Percentiles rank a stretch among this genome's conserved stretches.
These are phyloP conservation scores for Hansenula sp. DNA, from an alignment of 1,139 yeast genomes.

Conservation along the genomic window DNA sequence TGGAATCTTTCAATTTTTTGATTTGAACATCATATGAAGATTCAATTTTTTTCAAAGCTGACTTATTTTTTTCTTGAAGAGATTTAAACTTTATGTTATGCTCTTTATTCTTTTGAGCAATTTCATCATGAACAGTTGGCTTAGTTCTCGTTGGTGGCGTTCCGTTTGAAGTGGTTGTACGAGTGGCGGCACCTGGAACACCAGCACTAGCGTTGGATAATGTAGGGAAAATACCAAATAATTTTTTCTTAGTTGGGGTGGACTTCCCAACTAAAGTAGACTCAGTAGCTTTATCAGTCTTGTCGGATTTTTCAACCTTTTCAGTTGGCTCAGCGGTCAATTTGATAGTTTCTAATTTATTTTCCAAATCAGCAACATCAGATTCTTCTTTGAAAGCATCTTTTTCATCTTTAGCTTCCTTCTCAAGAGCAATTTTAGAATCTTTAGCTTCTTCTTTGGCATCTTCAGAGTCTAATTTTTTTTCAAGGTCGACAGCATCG, in stretches of 20 bases:
- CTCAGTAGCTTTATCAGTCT: not conserved
- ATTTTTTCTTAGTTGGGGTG: conserved; percentile 5
- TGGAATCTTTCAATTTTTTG: conserved; percentile 15
- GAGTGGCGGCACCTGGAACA: not conserved
- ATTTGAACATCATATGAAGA: conserved; percentile 17
- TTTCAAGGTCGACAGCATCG: not conserved
- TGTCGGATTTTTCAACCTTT: not conserved
- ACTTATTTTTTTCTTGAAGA: conserved; percentile 13
- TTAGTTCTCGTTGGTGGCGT: conserved; percentile 4
- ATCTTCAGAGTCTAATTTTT: not conserved
- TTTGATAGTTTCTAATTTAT: not conserved
- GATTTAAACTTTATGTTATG: conserved; percentile 12
- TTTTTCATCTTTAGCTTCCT: not conserved
- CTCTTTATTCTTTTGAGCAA: conserved; percentile 13
- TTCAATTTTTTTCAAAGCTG: conserved; percentile 16
- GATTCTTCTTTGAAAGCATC: not conserved
- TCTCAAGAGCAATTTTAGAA: not conserved
- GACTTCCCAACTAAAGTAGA: not conserved
- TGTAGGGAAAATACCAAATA: conserved; percentile 9
- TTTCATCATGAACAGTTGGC: conserved; percentile 18
- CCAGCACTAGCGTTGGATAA: not conserved
- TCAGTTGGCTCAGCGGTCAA: not conserved
- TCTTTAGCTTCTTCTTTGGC: too few relatives aligned
- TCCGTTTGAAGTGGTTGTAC: not conserved
- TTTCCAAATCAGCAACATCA: not conserved